Evolutionary conservation across 306 rosid species (phyloP).

Genomic region (Malus sieversii): DNA sequence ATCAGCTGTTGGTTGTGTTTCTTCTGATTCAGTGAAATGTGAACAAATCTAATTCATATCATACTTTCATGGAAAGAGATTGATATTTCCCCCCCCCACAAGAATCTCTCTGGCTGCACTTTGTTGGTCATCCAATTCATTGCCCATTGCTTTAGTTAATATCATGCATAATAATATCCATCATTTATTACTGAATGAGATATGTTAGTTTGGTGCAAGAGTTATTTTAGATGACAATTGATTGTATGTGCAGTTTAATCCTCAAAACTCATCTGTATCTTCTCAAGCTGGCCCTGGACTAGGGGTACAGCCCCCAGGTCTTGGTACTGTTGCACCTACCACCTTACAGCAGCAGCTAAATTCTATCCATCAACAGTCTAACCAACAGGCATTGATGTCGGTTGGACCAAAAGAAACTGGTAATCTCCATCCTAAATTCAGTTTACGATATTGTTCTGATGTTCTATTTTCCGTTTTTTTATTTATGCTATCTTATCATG

Average conservation of each 20-base stretch:
- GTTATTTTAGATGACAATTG: background rate
- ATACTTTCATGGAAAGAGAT: background rate
- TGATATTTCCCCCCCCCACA: background rate
- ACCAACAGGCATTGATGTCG: constrained; percentile 53
- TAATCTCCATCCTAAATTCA: constrained; percentile 9
- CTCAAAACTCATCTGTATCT: constrained; percentile 62
- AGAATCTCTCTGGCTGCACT: background rate
- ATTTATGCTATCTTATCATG: background rate
- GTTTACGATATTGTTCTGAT: background rate
- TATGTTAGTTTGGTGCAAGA: background rate
- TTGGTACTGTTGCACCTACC: constrained; percentile 52
- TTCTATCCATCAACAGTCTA: constrained; percentile 64
- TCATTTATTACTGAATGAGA: background rate
- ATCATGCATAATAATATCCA: background rate
- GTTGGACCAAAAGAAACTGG: constrained; percentile 65
- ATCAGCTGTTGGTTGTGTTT: background rate
- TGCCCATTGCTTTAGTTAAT: background rate
- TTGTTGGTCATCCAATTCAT: background rate
- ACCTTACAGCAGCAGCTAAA: constrained; percentile 66
- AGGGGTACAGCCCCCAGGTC: constrained; percentile 70
- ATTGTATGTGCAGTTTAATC: constrained; percentile 59
- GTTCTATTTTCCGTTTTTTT: background rate
- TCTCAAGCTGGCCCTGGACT: constrained; percentile 71
- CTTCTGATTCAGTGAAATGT: background rate
- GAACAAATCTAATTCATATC: background rate